These are phyloP conservation scores for Pythium utonaiense DNA, from an alignment of 352 stramenopile species.

Conservation along the genomic window DNA sequence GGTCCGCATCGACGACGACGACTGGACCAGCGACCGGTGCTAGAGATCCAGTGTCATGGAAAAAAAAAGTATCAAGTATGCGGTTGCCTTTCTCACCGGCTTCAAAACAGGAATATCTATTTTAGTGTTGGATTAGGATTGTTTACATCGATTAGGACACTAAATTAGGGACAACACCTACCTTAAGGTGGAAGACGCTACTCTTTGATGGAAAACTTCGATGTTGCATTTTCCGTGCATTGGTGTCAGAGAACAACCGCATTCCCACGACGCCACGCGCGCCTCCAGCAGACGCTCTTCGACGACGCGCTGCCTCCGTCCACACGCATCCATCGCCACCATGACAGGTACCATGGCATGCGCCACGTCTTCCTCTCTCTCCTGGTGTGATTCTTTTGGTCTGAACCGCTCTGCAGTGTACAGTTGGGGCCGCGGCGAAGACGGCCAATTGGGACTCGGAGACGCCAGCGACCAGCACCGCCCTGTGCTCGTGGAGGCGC, in stretches of 20 bases:
- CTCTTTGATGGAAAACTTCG: conserved; percentile 11
- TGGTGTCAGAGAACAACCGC: neutral
- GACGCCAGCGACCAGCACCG: conserved; percentile 87
- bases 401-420: conserved; percentile 44
- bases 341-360: conserved; percentile 19
- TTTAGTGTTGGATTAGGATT: neutral
- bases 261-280: neutral
- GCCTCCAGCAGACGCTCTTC: neutral
- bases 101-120: neutral
- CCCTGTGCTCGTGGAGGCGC: conserved; percentile 76
- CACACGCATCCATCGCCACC: neutral
- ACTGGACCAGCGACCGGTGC: conserved; percentile 67
- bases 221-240: conserved; percentile 8
- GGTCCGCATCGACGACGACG: conserved; percentile 93
- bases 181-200: too few relatives aligned
- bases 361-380: conserved; percentile 6
- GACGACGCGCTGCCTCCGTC: neutral
- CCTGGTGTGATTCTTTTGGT: neutral
- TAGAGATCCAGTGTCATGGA: conserved; percentile 17
- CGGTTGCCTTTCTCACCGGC: neutral
- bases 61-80: too few relatives aligned
- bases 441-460: conserved; percentile 81
- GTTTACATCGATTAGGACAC: neutral
- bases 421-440: conserved; percentile 86
- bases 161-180: too few relatives aligned